A percentile compares a stretch with the other conserved stretches of the same genome.
Evolutionary conservation across 805 yeast species (phyloP).

Genomic region (Candida wancherniae): DNA sequence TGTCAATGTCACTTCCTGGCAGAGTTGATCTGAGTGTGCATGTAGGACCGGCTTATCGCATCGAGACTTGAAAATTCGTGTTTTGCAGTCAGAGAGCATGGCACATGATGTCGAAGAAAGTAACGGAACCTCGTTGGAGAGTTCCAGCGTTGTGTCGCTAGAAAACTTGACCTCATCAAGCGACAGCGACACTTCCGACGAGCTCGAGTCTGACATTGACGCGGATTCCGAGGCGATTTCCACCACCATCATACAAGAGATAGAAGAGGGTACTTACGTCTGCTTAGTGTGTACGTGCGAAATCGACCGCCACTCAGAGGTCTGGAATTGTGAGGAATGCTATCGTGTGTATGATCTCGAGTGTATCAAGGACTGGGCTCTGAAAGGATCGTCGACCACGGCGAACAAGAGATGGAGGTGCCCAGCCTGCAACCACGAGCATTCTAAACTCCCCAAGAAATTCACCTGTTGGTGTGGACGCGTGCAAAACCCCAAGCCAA

Average conservation of each 20-base stretch:
- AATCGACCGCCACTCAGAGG: slow-evolving; percentile 55
- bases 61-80: too few relatives aligned
- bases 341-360: slow-evolving; percentile 79
- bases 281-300: slow-evolving; percentile 90
- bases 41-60: too few relatives aligned
- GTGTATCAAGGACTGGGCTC: slow-evolving; percentile 86
- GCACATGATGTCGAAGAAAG: too few relatives aligned
- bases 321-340: slow-evolving; percentile 81
- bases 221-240: slow-evolving; percentile 26
- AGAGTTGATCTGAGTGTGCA: too few relatives aligned
- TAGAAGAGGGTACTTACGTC: slow-evolving; percentile 63
- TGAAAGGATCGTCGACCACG: slow-evolving; percentile 63
- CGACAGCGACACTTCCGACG: slow-evolving; percentile 3
- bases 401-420: slow-evolving; percentile 71
- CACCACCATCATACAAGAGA: slow-evolving; percentile 50
- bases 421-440: slow-evolving; percentile 67
- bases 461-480: slow-evolving; percentile 91
- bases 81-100: too few relatives aligned
- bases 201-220: slow-evolving; percentile 14
- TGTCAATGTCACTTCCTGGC: too few relatives aligned
- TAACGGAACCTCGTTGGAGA: too few relatives aligned
- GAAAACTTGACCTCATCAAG: too few relatives aligned
- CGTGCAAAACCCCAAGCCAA: slow-evolving; percentile 56
- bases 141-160: too few relatives aligned
- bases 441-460: slow-evolving; percentile 46